Evolutionary conservation across 2,329 filamentous ascomycete species (phyloP).

Genomic region (Lojkania enalia): DNA sequence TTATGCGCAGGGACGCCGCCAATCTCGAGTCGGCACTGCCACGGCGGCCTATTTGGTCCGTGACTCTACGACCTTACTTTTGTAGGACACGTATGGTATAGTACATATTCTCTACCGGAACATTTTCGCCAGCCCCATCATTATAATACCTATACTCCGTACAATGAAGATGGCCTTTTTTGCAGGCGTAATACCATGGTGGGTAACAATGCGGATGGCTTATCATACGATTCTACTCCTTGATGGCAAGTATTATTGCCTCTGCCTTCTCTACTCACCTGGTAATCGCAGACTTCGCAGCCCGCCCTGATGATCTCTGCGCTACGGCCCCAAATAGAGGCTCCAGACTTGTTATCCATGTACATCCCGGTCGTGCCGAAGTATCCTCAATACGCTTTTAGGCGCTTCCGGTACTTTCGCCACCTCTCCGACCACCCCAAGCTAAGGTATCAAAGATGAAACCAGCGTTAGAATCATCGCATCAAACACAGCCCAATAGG

Average conservation of each 20-base stretch:
- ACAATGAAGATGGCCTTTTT: neutral
- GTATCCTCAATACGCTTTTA: slow-evolving; percentile 16
- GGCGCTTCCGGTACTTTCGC: slow-evolving; percentile 17
- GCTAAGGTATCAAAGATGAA: slow-evolving; percentile 10
- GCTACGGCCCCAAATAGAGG: slow-evolving; percentile 33
- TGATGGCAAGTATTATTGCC: neutral
- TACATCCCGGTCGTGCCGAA: slow-evolving; percentile 27
- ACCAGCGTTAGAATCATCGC: slow-evolving; percentile 4
- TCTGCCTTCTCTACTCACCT: neutral
- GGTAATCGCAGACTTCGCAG: no score
- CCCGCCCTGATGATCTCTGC: slow-evolving; percentile 8
- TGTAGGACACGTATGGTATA: no score
- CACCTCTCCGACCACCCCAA: slow-evolving; percentile 12
- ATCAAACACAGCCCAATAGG: neutral
- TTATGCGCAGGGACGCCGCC: slow-evolving; percentile 9
- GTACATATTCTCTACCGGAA: neutral
- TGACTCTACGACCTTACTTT: no score
- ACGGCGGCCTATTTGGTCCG: slow-evolving; percentile 1
- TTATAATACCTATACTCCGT: neutral
- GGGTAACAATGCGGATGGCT: neutral
- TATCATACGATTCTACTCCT: neutral
- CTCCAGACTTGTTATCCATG: slow-evolving; percentile 22
- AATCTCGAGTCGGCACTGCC: slow-evolving; percentile 8
- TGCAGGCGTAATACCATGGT: neutral
- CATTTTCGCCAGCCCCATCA: neutral